Conservation (phyloP, 495 filamentous ascomycete genomes). For the Hypoxylon perforatum region DNA sequence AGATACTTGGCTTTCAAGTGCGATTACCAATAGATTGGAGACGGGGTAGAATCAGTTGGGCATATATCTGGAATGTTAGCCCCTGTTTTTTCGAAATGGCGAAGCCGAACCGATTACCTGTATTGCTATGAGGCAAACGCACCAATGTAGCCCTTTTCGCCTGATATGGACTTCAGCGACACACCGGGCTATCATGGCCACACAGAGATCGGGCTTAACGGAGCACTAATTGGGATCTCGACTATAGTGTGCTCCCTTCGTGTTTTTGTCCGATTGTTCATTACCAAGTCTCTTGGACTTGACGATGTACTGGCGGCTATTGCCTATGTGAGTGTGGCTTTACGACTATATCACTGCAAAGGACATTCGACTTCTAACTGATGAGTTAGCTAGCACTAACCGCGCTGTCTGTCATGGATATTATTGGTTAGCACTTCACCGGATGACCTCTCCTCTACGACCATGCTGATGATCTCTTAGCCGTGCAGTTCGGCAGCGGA, state of each 20-base stretch:
- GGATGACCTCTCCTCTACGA: background rate
- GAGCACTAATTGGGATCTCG: conserved; percentile 40
- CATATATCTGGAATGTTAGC: too few species aligned
- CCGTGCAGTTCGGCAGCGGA: conserved; percentile 25
- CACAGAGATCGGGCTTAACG: conserved; percentile 37
- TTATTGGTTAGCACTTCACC: conserved; percentile 9
- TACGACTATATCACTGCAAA: background rate
- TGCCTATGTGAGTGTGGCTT: conserved; percentile 41
- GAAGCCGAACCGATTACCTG: background rate
- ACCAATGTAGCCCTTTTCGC: background rate
- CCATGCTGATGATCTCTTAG: conserved; percentile 21
- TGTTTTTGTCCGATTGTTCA: conserved; percentile 38
- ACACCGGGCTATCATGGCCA: conserved; percentile 29
- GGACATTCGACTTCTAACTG: background rate
- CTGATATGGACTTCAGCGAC: conserved; percentile 26
- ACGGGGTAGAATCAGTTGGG: too few species aligned
- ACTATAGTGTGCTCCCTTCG: conserved; percentile 39
- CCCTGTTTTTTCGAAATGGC: background rate
- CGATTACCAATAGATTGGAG: too few species aligned
- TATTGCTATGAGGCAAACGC: conserved; percentile 11
- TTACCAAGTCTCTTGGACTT: conserved; percentile 46
- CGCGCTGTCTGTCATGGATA: conserved; percentile 16
- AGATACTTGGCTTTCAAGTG: too few species aligned
- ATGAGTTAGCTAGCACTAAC: conserved; percentile 10
- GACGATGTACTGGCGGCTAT: conserved; percentile 44